Base-by-base conservation (phyloP, 129 eudicot genomes). In the Calendula officinalis region DNA sequence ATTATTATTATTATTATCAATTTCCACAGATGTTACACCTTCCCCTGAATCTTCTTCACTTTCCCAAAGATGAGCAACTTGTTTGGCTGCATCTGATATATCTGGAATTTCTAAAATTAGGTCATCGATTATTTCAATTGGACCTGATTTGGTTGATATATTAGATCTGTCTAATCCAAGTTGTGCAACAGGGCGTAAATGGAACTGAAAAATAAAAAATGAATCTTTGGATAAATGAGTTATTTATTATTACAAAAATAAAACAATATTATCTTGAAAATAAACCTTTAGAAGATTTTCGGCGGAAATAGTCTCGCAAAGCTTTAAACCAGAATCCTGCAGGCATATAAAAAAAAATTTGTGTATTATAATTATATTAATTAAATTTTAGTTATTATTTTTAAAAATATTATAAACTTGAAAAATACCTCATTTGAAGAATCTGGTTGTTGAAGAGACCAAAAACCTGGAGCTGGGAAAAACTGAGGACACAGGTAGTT, bases 381-480 rank as follows among this genome's bases (percentile, higher is more conserved):
- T 37, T 30, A 42, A 38, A 57, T 22, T 34, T 33, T 36, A 53
- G 30, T 56, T 12, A 51, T 22, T 22, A 22, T 22, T 22, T 22
- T 0, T 40, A 22, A 61, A 32, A 11, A 68, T 49, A 46, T 54
- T 27, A 16, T 2, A 39, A 3, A 38, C 54, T 51, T 6, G 6
- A 13, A 68, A 48, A 53, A 52, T 72, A 88, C 98, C 89, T 78
- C 81, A 77, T 43, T 34, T 47, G 70, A 60, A 66, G 30, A 2
- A 5, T 45, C 66, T 13, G 43, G 12, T 60, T 78, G 71, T 55
- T 71, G 60, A 47, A 81, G 76, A 69, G 96, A 73, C 98, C 96
- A 85, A 85, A 83, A 87, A 47, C 98, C 98, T 5, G 98, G 89
- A 72, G 96, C 89, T 1, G 98, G 98, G 63, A 91, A 91, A 74